Percentiles rank a stretch among this genome's conserved stretches.
Evolutionary conservation across 1,284 basidiomycete genomes (phyloP).

Genomic region (Cutaneotrichosporon cyanovorans): DNA sequence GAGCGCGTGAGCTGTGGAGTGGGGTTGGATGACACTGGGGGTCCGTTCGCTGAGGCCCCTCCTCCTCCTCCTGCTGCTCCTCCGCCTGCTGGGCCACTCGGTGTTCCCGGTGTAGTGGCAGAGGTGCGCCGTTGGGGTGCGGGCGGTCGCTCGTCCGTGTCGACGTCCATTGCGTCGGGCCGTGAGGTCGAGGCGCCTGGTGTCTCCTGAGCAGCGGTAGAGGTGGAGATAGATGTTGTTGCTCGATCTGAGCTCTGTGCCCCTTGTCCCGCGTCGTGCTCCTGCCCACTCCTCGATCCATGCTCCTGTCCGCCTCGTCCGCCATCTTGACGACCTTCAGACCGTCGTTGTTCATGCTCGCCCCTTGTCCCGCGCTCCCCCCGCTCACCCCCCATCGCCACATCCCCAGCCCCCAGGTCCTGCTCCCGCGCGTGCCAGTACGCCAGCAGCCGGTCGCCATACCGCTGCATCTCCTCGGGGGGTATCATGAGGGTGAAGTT

Average conservation of each 20-base stretch:
- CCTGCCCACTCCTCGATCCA: background rate
- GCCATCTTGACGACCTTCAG: background rate
- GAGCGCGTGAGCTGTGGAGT: background rate
- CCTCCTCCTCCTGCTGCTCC: no score
- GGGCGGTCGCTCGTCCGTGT: background rate
- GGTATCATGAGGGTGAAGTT: conserved; percentile 87
- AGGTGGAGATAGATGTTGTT: background rate
- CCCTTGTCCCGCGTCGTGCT: background rate
- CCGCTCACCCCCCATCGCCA: conserved; percentile 7
- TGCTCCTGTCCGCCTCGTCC: background rate
- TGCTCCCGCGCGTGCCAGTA: conserved; percentile 45
- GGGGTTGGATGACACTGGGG: no score
- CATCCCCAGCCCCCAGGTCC: conserved; percentile 7
- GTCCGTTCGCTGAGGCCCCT: no score
- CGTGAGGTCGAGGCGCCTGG: background rate
- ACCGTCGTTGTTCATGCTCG: background rate
- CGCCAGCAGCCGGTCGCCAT: conserved; percentile 75
- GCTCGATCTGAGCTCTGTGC: conserved; percentile 1
- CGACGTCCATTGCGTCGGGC: conserved; percentile 6
- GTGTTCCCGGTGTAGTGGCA: background rate
- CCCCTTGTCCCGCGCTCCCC: background rate
- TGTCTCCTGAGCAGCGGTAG: background rate
- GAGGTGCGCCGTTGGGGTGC: background rate
- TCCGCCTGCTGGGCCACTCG: no score
- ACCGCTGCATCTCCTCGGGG: conserved; percentile 85